Conservation (phyloP, 2,329 filamentous ascomycete genomes). For the Epicoccum sorghinum region DNA sequence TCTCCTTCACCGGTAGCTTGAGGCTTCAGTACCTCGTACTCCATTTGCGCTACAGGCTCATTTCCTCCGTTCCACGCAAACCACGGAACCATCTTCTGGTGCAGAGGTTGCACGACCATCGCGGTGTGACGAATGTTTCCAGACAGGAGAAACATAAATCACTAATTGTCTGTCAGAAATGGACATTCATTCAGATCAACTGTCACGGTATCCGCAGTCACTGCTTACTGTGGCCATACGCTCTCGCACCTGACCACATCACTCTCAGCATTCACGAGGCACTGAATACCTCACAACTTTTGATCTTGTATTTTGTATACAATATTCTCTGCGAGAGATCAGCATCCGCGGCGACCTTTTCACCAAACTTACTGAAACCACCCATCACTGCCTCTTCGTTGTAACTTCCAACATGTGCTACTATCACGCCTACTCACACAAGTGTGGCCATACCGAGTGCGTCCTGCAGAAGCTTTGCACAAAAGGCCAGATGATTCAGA, state of each 20-base stretch:
- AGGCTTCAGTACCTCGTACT: constrained; percentile 23
- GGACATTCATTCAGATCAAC: too few species aligned
- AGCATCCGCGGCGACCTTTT: too few species aligned
- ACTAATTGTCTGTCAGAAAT: too few species aligned
- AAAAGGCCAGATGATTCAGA: constrained; percentile 40
- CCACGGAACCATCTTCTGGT: constrained; percentile 15
- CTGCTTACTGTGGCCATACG: not conserved
- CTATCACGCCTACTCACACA: constrained; percentile 56
- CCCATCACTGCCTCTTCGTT: not conserved
- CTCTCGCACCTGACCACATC: constrained; percentile 1
- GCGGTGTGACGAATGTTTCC: not conserved
- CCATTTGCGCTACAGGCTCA: constrained; percentile 9
- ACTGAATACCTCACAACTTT: not conserved
- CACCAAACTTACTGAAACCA: too few species aligned
- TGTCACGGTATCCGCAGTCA: too few species aligned
- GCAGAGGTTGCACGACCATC: not conserved
- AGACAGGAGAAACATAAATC: not conserved
- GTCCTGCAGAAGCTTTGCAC: constrained; percentile 39
- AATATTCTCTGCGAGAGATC: too few species aligned
- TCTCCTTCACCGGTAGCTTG: constrained; percentile 12
- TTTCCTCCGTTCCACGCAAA: constrained; percentile 18
- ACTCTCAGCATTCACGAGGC: not conserved
- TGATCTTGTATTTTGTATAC: not conserved
- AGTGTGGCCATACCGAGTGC: constrained; percentile 53
- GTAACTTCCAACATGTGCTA: constrained; percentile 49